A percentile compares a stretch with the other conserved stretches of the same genome.
Evolutionary conservation across 2,329 filamentous ascomycete genomes (phyloP).

Genomic region (Microdochium bolleyi): DNA sequence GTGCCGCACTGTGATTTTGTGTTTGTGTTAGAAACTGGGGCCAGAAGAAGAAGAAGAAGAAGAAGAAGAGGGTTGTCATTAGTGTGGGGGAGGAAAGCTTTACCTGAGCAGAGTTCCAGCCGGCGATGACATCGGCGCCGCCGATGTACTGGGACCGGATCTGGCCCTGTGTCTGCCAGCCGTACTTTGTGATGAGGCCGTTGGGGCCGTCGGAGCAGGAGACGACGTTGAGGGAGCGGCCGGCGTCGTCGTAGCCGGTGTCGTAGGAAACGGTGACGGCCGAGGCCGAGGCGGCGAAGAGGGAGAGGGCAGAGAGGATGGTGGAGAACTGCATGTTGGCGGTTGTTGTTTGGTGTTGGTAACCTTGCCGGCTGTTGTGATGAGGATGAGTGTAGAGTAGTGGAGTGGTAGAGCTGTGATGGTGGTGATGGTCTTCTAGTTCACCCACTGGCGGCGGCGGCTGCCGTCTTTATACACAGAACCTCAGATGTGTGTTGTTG

Average conservation of each 20-base stretch:
- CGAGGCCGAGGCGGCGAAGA: slow-evolving; percentile 25
- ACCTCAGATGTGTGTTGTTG: too few species aligned
- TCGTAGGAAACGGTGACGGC: slow-evolving; percentile 59
- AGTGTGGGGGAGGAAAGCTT: slow-evolving; percentile 5
- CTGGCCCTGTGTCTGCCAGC: slow-evolving; percentile 46
- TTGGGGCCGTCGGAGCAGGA: slow-evolving; percentile 62
- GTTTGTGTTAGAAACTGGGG: too few species aligned
- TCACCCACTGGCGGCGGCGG: background rate
- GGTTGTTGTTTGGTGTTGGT: slow-evolving; percentile 4
- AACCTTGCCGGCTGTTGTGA: background rate
- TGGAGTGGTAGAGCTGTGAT: background rate
- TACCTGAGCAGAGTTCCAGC: slow-evolving; percentile 44
- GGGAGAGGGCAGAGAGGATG: slow-evolving; percentile 28
- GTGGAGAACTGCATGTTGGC: slow-evolving; percentile 35
- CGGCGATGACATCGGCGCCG: slow-evolving; percentile 39
- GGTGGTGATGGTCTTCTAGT: background rate
- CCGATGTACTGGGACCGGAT: slow-evolving; percentile 44
- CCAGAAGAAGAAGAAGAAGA: too few species aligned
- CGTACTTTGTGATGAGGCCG: slow-evolving; percentile 55
- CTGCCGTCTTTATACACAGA: too few species aligned
- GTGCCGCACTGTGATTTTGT: slow-evolving; percentile 54
- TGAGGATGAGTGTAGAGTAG: background rate
- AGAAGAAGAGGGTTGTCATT: too few species aligned
- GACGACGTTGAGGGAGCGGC: slow-evolving; percentile 46
- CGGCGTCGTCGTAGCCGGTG: slow-evolving; percentile 56